Conservation (phyloP, 805 yeast species). For the Schwanniomyces vanrijiae region DNA sequence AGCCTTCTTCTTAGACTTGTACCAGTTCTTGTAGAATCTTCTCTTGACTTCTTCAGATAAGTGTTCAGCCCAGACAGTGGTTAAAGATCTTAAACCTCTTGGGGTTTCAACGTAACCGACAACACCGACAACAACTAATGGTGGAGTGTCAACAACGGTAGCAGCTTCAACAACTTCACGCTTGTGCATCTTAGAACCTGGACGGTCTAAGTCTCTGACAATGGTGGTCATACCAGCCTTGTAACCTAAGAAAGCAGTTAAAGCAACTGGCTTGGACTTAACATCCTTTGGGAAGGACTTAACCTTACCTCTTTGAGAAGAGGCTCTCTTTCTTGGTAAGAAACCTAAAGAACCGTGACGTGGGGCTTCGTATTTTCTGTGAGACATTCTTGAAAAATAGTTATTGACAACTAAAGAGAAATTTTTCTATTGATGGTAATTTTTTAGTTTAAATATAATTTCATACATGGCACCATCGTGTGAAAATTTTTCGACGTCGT, state of each 20-base stretch:
- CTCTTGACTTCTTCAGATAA: slow-evolving; percentile 98
- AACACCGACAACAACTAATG: slow-evolving; percentile 98
- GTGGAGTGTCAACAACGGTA: slow-evolving; percentile 98
- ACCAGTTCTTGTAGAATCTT: slow-evolving; percentile 99
- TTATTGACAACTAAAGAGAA: slow-evolving; percentile 27
- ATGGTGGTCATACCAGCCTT: slow-evolving; percentile 99
- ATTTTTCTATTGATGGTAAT: slow-evolving; percentile 3
- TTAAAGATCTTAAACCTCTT: slow-evolving; percentile 98
- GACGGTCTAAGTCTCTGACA: slow-evolving; percentile 99
- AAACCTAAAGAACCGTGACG: slow-evolving; percentile 99
- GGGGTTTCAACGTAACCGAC: slow-evolving; percentile 99
- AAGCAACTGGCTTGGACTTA: slow-evolving; percentile 94
- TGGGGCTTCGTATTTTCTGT: slow-evolving; percentile 99
- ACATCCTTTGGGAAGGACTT: slow-evolving; percentile 99
- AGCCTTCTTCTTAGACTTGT: slow-evolving; percentile 99
- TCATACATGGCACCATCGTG: neutral
- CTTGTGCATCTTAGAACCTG: slow-evolving; percentile 99
- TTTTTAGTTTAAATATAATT: slow-evolving; percentile 1
- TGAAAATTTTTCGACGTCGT: slow-evolving; percentile 3
- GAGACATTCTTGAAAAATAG: slow-evolving; percentile 69
- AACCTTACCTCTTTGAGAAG: slow-evolving; percentile 97
- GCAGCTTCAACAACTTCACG: slow-evolving; percentile 99
- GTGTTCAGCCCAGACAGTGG: slow-evolving; percentile 99
- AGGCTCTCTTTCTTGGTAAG: slow-evolving; percentile 99
- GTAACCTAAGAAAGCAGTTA: slow-evolving; percentile 99